A percentile compares a stretch with the other conserved stretches of the same genome.
These are phyloP conservation scores for Deuterostichococcus epilithicus DNA, from an alignment of 139 green algal genomes.

Conservation along the genomic window DNA sequence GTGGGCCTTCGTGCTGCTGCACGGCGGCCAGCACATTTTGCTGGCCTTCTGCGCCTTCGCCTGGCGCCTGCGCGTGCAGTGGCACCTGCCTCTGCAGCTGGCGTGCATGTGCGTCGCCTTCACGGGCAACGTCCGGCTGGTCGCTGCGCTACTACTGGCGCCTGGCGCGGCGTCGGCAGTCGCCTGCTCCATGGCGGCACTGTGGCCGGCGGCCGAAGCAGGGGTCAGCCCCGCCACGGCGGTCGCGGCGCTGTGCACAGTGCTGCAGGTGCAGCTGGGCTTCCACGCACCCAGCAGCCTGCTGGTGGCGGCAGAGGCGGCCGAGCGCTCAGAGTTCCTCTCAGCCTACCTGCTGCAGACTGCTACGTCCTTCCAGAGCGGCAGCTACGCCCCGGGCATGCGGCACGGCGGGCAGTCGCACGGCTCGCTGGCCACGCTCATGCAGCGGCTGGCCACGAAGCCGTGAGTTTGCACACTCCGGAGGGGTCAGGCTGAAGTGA, in stretches of 20 bases:
- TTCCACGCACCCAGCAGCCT: background rate
- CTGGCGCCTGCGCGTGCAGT: background rate
- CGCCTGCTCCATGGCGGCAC: background rate
- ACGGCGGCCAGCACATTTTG: background rate
- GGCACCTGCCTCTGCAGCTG: background rate
- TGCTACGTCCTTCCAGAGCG: background rate
- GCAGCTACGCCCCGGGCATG: too few species aligned
- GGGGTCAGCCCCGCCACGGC: background rate
- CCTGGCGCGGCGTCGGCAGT: background rate
- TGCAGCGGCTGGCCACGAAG: too few species aligned
- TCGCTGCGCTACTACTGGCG: background rate
- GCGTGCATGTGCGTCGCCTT: background rate
- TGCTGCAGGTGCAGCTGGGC: background rate
- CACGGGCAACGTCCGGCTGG: background rate
- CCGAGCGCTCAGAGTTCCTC: background rate
- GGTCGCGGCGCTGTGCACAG: background rate
- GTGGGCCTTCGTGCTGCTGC: background rate
- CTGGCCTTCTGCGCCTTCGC: background rate
- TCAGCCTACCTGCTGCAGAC: background rate
- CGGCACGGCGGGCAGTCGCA: too few species aligned
- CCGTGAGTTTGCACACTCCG: too few species aligned
- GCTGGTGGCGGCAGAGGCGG: background rate
- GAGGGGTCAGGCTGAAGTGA: too few species aligned
- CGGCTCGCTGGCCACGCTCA: background rate
- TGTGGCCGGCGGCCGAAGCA: background rate